phyloP scores from a whole-genome alignment of 2,329 filamentous ascomycete genomes.

The Dendryphion nanum region DNA sequence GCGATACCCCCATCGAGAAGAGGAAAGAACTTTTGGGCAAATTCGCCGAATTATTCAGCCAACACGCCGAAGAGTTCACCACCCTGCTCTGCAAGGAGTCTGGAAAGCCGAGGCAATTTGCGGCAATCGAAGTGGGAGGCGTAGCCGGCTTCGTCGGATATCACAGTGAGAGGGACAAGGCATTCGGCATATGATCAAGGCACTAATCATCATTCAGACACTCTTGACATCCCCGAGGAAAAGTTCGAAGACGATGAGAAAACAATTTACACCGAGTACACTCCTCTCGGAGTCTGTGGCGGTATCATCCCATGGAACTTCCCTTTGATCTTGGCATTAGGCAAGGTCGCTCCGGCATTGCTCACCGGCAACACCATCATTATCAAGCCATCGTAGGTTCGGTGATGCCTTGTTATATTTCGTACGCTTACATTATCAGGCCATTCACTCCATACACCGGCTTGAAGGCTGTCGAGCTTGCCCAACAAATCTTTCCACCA shows the following conservation, averaged over 20 bases:
- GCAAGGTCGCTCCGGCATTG: constrained; percentile 59
- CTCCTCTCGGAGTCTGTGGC: constrained; percentile 47
- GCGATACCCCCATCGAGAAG: constrained; percentile 31
- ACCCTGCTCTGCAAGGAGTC: constrained; percentile 35
- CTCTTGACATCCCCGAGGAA: constrained; percentile 38
- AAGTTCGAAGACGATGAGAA: constrained; percentile 47
- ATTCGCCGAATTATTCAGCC: constrained; percentile 21
- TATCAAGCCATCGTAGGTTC: constrained; percentile 50
- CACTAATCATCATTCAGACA: constrained; percentile 28
- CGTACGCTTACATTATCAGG: constrained; percentile 22
- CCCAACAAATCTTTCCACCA: constrained; percentile 56
- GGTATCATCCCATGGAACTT: constrained; percentile 46
- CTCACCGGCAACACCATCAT: constrained; percentile 57
- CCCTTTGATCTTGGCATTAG: constrained; percentile 28
- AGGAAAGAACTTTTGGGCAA: constrained; percentile 31
- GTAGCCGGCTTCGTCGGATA: constrained; percentile 38
- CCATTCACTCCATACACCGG: constrained; percentile 57
- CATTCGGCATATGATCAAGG: constrained; percentile 5
- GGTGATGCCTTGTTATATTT: neutral
- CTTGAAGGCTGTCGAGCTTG: constrained; percentile 60
- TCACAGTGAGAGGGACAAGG: constrained; percentile 22
- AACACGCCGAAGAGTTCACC: constrained; percentile 29
- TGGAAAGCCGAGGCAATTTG: constrained; percentile 42
- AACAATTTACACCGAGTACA: constrained; percentile 47
- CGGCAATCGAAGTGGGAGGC: constrained; percentile 40